Evolutionary conservation across 345 rosid species (phyloP), one percentile per base, ranked within the genome.

Genomic region (Rhizophora apiculata): DNA sequence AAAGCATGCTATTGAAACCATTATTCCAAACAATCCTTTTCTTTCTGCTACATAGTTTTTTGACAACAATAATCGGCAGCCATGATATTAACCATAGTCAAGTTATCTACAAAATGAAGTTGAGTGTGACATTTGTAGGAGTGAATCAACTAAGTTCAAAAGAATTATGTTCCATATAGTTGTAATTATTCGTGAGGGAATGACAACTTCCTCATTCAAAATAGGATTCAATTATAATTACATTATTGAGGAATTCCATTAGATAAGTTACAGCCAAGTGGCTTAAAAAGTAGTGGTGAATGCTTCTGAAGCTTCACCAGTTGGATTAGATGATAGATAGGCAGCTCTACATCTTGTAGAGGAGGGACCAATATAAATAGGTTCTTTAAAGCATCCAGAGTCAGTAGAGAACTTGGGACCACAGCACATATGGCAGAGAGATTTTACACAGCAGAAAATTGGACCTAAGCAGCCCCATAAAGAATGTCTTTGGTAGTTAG

Each of bases 351-450:
- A 13, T 6, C 46, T 65, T 56, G 60, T 72, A 81, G 84, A 79
- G 77, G 85, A 82, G 86, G 90, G 90, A 86, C 90, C 91, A 85
- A 85, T 19, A 24, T 54, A 8, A 4, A 59, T 65, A 69, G 83
- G 72, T 76, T 79, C 87, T 83, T 87, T 83, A 83, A 80, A 80
- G 88, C 87, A 81, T 80, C 86, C 76, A 81, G 74, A 67, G 66
- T 27, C 59, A 3, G 81, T 71, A 72, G 54, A 68, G 54, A 70
- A 60, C 53, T 55, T 59, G 26, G 68, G 68, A 65, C 67, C 71
- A 68, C 86, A 74, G 18, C 30, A 52, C 55, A 30, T 58, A 53
- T 58, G 72, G 82, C 82, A 72, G 75, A 36, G 81, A 84, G 83
- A 79, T 81, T 27, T 75, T 82, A 65, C 75, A 39, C 74, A 39